Conservation (phyloP, 192 early-diverging fungal genomes). For the Backusella morwellensis region DNA sequence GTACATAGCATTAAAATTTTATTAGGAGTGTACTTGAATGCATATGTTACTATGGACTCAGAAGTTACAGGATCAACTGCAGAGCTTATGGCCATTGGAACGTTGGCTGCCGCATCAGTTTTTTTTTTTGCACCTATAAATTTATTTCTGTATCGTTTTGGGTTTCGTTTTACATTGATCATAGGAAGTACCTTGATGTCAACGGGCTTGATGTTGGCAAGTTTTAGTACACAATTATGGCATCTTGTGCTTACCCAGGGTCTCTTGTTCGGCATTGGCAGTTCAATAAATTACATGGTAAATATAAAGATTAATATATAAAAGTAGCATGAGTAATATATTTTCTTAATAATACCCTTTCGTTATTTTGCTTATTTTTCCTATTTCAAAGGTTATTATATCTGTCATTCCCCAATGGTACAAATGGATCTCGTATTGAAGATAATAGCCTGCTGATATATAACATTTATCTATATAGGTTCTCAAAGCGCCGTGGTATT, state of each 20-base stretch:
- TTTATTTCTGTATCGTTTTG: not conserved
- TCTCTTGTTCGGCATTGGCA: conserved; percentile 53
- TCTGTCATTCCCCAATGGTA: too few relatives aligned
- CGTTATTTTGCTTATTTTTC: conserved; percentile 46
- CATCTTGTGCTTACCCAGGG: conserved; percentile 61
- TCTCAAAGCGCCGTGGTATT: conserved; percentile 50
- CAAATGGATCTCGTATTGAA: too few relatives aligned
- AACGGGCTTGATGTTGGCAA: conserved; percentile 17
- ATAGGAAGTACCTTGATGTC: conserved; percentile 16
- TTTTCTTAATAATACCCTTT: conserved; percentile 43
- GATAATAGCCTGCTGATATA: too few relatives aligned
- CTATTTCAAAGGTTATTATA: not conserved
- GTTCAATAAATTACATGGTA: conserved; percentile 23
- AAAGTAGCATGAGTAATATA: too few relatives aligned
- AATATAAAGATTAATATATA: too few relatives aligned
- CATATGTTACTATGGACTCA: not conserved
- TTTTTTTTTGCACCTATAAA: conserved; percentile 5
- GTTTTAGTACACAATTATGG: conserved; percentile 46
- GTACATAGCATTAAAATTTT: not conserved
- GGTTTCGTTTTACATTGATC: not conserved
- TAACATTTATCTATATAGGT: conserved; percentile 31
- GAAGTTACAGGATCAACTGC: not conserved
- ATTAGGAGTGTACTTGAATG: conserved; percentile 20
- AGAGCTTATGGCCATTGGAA: conserved; percentile 14
- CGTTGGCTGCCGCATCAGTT: not conserved